Conservation (phyloP, 140 eudicot genomes). For the Bidens hawaiensis region DNA sequence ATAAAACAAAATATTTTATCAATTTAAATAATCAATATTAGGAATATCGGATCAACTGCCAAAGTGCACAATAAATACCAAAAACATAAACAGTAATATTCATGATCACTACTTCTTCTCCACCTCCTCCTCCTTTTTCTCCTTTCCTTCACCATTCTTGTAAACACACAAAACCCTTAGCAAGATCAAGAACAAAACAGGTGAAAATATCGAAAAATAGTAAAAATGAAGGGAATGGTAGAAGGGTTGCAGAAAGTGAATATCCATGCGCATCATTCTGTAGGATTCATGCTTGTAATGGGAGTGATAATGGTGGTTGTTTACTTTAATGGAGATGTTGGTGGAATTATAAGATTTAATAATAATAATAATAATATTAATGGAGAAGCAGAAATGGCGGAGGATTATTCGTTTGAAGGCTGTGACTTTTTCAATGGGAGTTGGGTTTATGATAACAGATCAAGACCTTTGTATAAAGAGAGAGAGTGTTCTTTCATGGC, state of each 20-base stretch:
- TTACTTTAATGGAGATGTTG: slow-evolving; percentile 22
- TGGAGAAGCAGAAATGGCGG: slow-evolving; percentile 7
- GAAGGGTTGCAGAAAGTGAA: slow-evolving; percentile 25
- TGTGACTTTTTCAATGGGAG: slow-evolving; percentile 59
- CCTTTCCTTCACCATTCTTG: slow-evolving; percentile 1
- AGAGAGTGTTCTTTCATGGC: slow-evolving; percentile 50
- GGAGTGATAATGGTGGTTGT: slow-evolving; percentile 24
- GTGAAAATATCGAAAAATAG: background rate
- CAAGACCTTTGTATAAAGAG: slow-evolving; percentile 57
- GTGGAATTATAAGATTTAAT: background rate
- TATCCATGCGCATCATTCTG: slow-evolving; percentile 20
- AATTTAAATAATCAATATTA: slow-evolving; percentile 2
- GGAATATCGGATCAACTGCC: slow-evolving; percentile 30
- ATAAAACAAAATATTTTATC: background rate
- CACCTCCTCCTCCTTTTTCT: background rate
- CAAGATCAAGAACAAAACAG: background rate
- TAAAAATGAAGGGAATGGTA: slow-evolving; percentile 11
- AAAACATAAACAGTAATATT: slow-evolving; percentile 7
- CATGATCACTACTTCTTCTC: slow-evolving; percentile 1
- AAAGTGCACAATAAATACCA: slow-evolving; percentile 15
- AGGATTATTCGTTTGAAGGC: slow-evolving; percentile 12
- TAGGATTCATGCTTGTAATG: slow-evolving; percentile 27
- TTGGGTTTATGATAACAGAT: slow-evolving; percentile 64
- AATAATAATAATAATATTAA: too few species aligned
- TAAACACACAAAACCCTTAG: background rate